Conservation (phyloP, 2,329 filamentous ascomycete genomes). For the Hymenoscyphus scutula region DNA sequence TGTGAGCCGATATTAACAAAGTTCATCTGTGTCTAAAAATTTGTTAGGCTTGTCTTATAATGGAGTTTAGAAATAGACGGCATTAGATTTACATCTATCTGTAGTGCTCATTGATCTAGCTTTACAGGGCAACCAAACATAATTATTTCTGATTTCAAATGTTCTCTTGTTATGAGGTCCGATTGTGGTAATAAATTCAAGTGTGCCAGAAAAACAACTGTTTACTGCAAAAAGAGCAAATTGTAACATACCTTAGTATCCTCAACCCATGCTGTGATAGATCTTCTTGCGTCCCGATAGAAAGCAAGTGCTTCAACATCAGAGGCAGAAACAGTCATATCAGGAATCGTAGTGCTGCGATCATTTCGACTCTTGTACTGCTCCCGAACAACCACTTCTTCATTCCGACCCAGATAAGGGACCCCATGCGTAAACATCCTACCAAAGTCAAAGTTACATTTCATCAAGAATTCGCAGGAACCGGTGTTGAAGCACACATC, state of each 20-base stretch:
- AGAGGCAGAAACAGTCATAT: conserved; percentile 26
- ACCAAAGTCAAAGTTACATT: conserved; percentile 57
- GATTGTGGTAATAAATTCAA: too few species aligned
- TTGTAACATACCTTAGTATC: conserved; percentile 22
- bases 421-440: conserved; percentile 55
- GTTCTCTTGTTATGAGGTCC: too few species aligned
- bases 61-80: too few species aligned
- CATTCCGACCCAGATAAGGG: conserved; percentile 59
- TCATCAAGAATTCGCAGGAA: conserved; percentile 60
- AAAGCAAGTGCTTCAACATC: conserved; percentile 30
- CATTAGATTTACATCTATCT: too few species aligned
- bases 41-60: neutral
- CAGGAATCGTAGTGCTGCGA: conserved; percentile 27
- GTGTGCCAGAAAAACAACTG: neutral
- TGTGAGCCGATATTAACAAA: conserved; percentile 47
- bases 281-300: conserved; percentile 26
- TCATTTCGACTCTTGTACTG: conserved; percentile 33
- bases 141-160: too few species aligned
- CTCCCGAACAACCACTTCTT: conserved; percentile 48
- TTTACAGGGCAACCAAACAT: too few species aligned
- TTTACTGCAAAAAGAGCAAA: too few species aligned
- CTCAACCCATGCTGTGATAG: conserved; percentile 30
- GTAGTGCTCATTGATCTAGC: too few species aligned
- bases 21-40: conserved; percentile 27
- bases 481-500: conserved; percentile 45